Evolutionary conservation across 2,329 filamentous ascomycete genomes (phyloP).

Genomic region (Plenodomus lindquistii): DNA sequence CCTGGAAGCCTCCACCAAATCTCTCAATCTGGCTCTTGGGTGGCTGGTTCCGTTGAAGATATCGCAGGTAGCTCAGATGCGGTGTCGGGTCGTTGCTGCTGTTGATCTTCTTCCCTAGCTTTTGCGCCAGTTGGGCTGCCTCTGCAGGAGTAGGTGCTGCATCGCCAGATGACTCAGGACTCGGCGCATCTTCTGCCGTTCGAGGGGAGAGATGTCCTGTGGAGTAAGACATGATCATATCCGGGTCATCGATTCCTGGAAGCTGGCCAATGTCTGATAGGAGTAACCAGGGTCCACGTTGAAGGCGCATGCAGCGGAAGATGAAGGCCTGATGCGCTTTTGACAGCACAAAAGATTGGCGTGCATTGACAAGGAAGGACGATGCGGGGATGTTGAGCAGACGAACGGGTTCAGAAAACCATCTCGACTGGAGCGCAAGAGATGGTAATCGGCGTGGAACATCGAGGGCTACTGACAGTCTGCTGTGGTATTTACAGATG

Average conservation of each 20-base stretch:
- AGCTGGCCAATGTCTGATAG: constrained; percentile 62
- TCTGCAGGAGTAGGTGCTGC: constrained; percentile 69
- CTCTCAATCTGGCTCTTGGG: constrained; percentile 64
- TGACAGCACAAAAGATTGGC: constrained; percentile 62
- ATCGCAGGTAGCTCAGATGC: constrained; percentile 79
- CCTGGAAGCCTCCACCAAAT: constrained; percentile 77
- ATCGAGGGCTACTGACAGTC: constrained; percentile 71
- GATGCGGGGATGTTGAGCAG: constrained; percentile 58
- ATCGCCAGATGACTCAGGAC: constrained; percentile 24
- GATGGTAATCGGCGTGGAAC: constrained; percentile 64
- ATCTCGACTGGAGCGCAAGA: constrained; percentile 59
- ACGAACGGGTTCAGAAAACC: constrained; percentile 66
- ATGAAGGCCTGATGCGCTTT: constrained; percentile 63
- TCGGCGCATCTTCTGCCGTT: constrained; percentile 46
- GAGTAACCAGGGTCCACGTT: constrained; percentile 63
- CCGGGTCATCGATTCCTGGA: constrained; percentile 51
- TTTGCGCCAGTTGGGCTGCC: constrained; percentile 54
- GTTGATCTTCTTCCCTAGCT: constrained; percentile 47
- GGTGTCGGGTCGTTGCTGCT: constrained; percentile 59
- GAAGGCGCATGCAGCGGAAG: constrained; percentile 60
- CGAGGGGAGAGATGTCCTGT: constrained; percentile 47
- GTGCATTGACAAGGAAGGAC: constrained; percentile 61
- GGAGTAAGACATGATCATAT: constrained; percentile 42
- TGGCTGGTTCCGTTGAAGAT: constrained; percentile 81
- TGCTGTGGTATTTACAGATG: constrained; percentile 80